A percentile compares a stretch with the other conserved stretches of the same genome.
These are phyloP conservation scores for Candida golubevii DNA, from an alignment of 805 yeast genomes.

Conservation along the genomic window DNA sequence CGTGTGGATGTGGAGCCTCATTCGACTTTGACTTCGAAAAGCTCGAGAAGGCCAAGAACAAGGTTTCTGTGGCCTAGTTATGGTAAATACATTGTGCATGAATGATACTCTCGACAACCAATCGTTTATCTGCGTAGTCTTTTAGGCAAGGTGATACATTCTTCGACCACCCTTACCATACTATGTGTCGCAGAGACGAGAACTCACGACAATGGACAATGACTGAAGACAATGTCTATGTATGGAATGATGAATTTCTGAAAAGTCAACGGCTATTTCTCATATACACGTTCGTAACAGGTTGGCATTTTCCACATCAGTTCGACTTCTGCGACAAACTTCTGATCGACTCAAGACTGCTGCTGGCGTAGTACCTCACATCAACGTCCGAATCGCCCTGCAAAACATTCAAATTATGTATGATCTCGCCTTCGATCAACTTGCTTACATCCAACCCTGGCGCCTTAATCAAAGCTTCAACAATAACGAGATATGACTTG, in stretches of 20 bases:
- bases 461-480: constrained; percentile 42
- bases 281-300: too few species aligned
- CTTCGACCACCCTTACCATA: too few species aligned
- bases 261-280: too few species aligned
- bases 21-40: constrained; percentile 47
- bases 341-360: constrained; percentile 45
- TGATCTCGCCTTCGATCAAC: constrained; percentile 41
- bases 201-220: too few species aligned
- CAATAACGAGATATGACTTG: constrained; percentile 64
- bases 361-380: constrained; percentile 78
- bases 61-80: neutral
- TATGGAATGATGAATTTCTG: too few species aligned
- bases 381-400: constrained; percentile 76
- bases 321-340: constrained; percentile 3
- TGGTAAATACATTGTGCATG: neutral
- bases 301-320: too few species aligned
- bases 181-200: too few species aligned
- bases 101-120: constrained; percentile 7
- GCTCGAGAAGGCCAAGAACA: constrained; percentile 22
- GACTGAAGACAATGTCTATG: too few species aligned
- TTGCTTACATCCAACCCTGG: constrained; percentile 19
- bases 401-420: constrained; percentile 63
- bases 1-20: constrained; percentile 45
- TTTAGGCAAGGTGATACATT: too few species aligned
- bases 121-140: too few species aligned